Evolutionary conservation across 1,284 basidiomycete genomes (phyloP), one percentile per base, ranked within the genome.

Genomic region (Cerioporus squamosus): DNA sequence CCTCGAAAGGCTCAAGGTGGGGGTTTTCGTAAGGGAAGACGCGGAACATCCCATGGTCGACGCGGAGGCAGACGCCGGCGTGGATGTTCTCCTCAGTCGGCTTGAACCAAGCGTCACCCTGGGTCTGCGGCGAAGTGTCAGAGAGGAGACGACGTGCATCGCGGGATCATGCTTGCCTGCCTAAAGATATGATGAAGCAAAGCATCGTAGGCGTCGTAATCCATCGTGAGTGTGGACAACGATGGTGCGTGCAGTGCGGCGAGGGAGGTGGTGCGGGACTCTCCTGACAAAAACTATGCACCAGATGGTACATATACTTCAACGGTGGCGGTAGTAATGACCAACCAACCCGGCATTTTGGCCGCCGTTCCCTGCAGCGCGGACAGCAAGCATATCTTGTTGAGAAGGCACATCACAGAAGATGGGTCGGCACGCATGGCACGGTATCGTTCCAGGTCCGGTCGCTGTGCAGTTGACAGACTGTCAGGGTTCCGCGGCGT

Each of bases 21-120:
- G 61, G 70, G 63, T 80, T 79, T 67, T 90, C 87, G 70, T 90
- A 90, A 5, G 88, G 88, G 68, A 90, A 90, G 24, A 86, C 80
- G 38, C 88, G 81, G 70, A 87, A 90, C 54, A 78, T 76, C 38
- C 82, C 82, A 15, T 80, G 76, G 57, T 84, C 81, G n/a, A 87
- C 81, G 53, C 87, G 80, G 23, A 90, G 75, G 67, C 86, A 89
- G 61, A 90, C 87, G 60, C 87, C 88, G 2, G 85, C 84, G 53
- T 85, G 81, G 44, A 88, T 73, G 70, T 87, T 87, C 72, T 90
- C 87, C 66, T 88, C 84, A 5, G 86, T 82, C 9, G 87, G 87
- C 69, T 89, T 89, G 75, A 90, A 90, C 88, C 88, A 90, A 9
- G 86, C 84, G 64, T 88, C 86, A 3, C 84, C 83, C 70, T 88